Evolutionary conservation across 768 basidiomycete species (phyloP), one percentile per base, ranked within the genome.

Genomic region (Russula emetica): DNA sequence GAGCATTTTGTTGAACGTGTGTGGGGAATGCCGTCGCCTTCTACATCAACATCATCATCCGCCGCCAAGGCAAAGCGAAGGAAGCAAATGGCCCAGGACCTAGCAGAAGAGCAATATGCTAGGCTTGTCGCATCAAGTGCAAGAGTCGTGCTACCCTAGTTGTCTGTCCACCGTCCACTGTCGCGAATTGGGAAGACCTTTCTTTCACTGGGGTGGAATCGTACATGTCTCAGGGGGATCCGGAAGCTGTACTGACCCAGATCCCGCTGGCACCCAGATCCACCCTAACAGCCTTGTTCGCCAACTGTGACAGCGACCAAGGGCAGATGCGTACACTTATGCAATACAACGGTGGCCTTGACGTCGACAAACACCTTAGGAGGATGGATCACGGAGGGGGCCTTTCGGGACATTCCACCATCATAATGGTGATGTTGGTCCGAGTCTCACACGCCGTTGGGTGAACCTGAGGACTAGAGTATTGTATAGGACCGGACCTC

Each of bases 101-200:
- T 86, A 71, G 76, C 82, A 3, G 89, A 91, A 63, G 83, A 86
- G 16, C 85, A 85, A 55, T 86, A 86, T 69, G 76, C 78, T 5
- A 81, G 94, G 82, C 82, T 18, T 86, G 85, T 68, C 84, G 89
- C 36, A 87, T 96, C 70, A 94, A 92, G 74, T 78, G 81, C 40
- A 88, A 85, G 69, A 92, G 89, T 70, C 85, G 94, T 38, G 97
- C 90, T 22, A 98, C 97, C 7, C 77, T 99, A n/a, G 92, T 99
- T 70, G 83, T 99, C 32, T 98, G 97, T 70, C 97, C 97, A 8
- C 80, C 98, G 42, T 94, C 93, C 13, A 99, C 97, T 6, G 94
- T 99, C 2, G 86, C 92, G 54, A 98, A 98, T 71, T 99, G 97
- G 97, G 97, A 99, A 76, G 93, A 96, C 62, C 97, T 93, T 99